Base-by-base conservation (phyloP, 169 alveolate species). In the Plasmodium vinckei region DNA sequence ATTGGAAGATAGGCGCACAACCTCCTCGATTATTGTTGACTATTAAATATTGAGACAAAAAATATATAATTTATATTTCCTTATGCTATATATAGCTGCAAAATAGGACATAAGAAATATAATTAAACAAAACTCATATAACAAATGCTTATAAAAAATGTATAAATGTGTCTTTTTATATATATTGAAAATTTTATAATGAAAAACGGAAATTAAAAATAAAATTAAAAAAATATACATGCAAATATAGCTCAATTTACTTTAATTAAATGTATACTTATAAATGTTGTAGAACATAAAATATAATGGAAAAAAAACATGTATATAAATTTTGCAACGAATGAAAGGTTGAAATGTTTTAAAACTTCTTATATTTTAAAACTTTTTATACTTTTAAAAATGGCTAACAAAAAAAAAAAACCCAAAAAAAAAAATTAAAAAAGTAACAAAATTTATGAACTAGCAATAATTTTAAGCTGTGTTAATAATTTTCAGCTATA, bases 321-420 rank as follows among this genome's bases (percentile, higher is more conserved):
- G 49, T 61, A 17, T 67, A 73, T 56, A 57, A 73, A 63, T 73
- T 19, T 44, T 25, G 19, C 57, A 46, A 59, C 33, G 60, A 73
- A 57, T 27, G 42, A 59, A 57, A 73, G 12, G 25, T 39, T 47
- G 10, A 21, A 57, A 51, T 64, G 49, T 59, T 59, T 56, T 72
- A 42, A 72, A n/a, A 69, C 17, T 33, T 72, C n/a, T 72, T 72
- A 47, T 61, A 10, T 73, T 73, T 73, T 71, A 27, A 15, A 9
- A 23, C 65, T 61, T 67, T 15, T 9, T 67, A n/a, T 9, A 46
- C 25, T 9, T 9, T 25, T 63, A 63, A 25, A 57, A n/a, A 57
- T 9, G 27, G 46, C 69, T 71, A n/a, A 53, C 51, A 53, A 53
- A 71, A 71, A 71, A 51, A 71, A 71, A 71, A 71, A 53, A 71